phyloP scores from a whole-genome alignment of 768 basidiomycete genomes.

The Pholiota microspora region DNA sequence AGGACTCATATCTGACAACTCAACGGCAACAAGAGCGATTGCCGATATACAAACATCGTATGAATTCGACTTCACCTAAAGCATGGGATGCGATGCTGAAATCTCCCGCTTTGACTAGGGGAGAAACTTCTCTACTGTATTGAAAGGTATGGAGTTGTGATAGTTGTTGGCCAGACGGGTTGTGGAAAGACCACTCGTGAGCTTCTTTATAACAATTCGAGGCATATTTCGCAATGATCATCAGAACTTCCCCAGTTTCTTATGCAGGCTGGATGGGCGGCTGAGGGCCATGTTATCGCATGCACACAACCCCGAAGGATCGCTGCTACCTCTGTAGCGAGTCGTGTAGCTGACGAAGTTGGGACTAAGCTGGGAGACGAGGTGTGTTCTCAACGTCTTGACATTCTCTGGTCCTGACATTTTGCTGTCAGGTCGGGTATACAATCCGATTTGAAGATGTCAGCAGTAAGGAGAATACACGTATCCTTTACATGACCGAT shows the following conservation, averaged over 20 bases:
- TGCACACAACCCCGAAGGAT: conserved; percentile 94
- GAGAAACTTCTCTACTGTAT: conserved; percentile 79
- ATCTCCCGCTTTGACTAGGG: conserved; percentile 41
- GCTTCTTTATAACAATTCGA: conserved; percentile 26
- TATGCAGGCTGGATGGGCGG: conserved; percentile 90
- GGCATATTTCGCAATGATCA: conserved; percentile 16
- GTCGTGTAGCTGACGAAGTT: conserved; percentile 89
- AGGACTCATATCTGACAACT: conserved; percentile 54
- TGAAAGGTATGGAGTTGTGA: conserved; percentile 79
- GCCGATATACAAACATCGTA: conserved; percentile 90
- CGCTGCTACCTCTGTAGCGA: conserved; percentile 92
- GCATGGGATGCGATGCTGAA: not conserved
- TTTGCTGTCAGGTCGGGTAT: conserved; percentile 78
- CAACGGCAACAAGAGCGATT: conserved; percentile 77
- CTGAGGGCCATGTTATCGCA: conserved; percentile 78
- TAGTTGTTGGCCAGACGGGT: conserved; percentile 94
- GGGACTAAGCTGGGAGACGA: conserved; percentile 88
- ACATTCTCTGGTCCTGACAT: not conserved
- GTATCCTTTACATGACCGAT: conserved; percentile 96
- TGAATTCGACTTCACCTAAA: conserved; percentile 21
- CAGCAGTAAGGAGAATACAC: conserved; percentile 77
- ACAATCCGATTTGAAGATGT: conserved; percentile 97
- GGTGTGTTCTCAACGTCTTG: conserved; percentile 35
- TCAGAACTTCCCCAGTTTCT: conserved; percentile 95
- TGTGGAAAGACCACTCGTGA: conserved; percentile 97